phyloP scores from a whole-genome alignment of 345 rosid species.

The Mallotus nudiflorus region DNA sequence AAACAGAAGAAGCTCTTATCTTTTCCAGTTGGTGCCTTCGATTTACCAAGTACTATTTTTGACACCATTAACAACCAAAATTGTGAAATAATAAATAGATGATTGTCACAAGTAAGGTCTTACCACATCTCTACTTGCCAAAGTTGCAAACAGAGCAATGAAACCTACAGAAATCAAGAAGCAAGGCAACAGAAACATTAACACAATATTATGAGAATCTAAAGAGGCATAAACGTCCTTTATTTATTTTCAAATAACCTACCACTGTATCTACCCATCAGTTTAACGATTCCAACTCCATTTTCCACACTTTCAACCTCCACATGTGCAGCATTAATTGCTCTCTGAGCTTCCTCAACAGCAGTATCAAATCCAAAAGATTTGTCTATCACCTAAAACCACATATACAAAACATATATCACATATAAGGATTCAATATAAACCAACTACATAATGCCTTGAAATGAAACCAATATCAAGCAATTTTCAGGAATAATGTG shows the following conservation, averaged over 20 bases:
- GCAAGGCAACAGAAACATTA: slow-evolving; percentile 6
- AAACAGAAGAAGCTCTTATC: background rate
- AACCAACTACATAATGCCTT: background rate
- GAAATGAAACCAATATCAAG: background rate
- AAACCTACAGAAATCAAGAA: slow-evolving; percentile 58
- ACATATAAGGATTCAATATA: background rate
- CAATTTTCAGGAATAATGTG: background rate
- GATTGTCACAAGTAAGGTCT: slow-evolving; percentile 18
- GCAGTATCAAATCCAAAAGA: slow-evolving; percentile 98
- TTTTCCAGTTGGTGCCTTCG: background rate
- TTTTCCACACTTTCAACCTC: slow-evolving; percentile 96
- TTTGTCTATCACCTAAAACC: slow-evolving; percentile 79
- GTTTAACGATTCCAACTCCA: slow-evolving; percentile 94
- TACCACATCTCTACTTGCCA: slow-evolving; percentile 98
- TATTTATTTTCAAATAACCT: slow-evolving; percentile 23
- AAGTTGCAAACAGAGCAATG: slow-evolving; percentile 88
- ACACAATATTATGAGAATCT: background rate
- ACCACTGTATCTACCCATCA: slow-evolving; percentile 99
- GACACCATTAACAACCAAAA: slow-evolving; percentile 7
- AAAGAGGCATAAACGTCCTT: background rate
- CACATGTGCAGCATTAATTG: slow-evolving; percentile 94
- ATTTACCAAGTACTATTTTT: background rate
- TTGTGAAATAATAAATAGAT: background rate
- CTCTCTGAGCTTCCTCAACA: slow-evolving; percentile 98
- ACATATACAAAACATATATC: background rate